Evolutionary conservation across 2,329 filamentous ascomycete species (phyloP), one percentile per base, ranked within the genome.

Genomic region (Zasmidium citrigriseum): DNA sequence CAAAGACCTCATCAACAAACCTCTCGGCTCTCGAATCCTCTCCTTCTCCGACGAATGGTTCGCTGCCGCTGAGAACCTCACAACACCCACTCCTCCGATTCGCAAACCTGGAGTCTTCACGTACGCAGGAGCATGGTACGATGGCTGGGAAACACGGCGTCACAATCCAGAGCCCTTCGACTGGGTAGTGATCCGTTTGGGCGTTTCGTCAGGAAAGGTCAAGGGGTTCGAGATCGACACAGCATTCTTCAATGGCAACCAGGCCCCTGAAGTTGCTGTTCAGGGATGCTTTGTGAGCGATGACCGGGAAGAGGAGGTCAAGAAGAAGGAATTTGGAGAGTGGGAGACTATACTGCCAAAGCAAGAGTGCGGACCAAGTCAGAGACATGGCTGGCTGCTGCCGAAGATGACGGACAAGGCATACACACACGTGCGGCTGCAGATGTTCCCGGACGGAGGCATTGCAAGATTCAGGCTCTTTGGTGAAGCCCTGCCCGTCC

Each of bases 391-490:
- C 2, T 95, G 90, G 90, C 82, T 84, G 69, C 78, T 93, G 16
- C 76, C 80, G 16, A 70, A 71, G 18, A 59, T 71, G 20, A 86
- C 84, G 0, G 75, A 77, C 29, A 89, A 89, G 74, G 83, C 86
- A 54, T 93, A 89, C 75, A 93, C 90, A 0, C 90, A 95, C 72
- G 88, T 93, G 44, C 80, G 89, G 29, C 78, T 95, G 55, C 89
- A 90, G 72, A 93, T 93, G 90, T 93, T 91, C 71, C 89, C 90
- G 0, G 90, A 95, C 70, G 90, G 90, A 50, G 90, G 90, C 50
- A 93, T 95, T 68, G 89, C 90, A 41, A 80, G 90, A 52, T 93
- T 93, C 77, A 82, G 89, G 21, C 82, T 93, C 1, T 93, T 89
- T 69, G 90, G 90, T 4, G 83, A 86, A 61, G 90, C 89, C 1